A percentile compares a stretch with the other conserved stretches of the same genome.
Conservation (phyloP, 805 yeast genomes). For the Yarrowia sp. region DNA sequence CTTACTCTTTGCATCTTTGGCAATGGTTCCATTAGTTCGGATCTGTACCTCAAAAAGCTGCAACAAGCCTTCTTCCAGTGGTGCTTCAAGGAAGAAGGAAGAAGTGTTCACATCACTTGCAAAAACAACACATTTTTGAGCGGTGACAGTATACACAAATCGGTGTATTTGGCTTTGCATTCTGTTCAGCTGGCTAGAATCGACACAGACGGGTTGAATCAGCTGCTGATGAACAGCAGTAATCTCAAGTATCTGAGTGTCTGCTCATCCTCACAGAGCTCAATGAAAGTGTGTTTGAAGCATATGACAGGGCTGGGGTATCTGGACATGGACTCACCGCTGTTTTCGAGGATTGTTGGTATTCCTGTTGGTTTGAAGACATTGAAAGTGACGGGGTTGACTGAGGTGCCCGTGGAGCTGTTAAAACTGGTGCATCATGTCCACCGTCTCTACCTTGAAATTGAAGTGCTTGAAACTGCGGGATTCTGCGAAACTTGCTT, state of each 20-base stretch:
- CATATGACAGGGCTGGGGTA: slow-evolving; percentile 19
- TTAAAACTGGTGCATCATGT: not conserved
- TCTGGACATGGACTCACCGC: slow-evolving; percentile 5
- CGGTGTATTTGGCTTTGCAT: not conserved
- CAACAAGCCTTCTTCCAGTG: not conserved
- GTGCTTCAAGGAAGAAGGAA: not conserved
- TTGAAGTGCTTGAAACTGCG: not conserved
- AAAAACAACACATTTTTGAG: slow-evolving; percentile 14
- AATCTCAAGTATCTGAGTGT: slow-evolving; percentile 10
- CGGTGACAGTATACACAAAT: not conserved
- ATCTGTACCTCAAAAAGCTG: not conserved
- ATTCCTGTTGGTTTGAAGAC: slow-evolving; percentile 1
- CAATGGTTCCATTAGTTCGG: not conserved
- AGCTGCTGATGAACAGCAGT: not conserved
- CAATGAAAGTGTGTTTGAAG: not conserved
- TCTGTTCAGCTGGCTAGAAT: not conserved
- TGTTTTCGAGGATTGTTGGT: not conserved
- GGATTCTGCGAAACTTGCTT: not conserved
- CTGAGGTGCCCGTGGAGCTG: not conserved
- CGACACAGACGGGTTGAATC: not conserved
- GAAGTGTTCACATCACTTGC: slow-evolving; percentile 10
- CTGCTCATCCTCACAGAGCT: not conserved
- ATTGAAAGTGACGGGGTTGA: not conserved
- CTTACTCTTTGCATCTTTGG: slow-evolving; percentile 7
- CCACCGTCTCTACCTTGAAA: slow-evolving; percentile 14